Evolutionary conservation across 345 rosid genomes (phyloP), one percentile per base, ranked within the genome.

Genomic region (Eucalyptus sp.): DNA sequence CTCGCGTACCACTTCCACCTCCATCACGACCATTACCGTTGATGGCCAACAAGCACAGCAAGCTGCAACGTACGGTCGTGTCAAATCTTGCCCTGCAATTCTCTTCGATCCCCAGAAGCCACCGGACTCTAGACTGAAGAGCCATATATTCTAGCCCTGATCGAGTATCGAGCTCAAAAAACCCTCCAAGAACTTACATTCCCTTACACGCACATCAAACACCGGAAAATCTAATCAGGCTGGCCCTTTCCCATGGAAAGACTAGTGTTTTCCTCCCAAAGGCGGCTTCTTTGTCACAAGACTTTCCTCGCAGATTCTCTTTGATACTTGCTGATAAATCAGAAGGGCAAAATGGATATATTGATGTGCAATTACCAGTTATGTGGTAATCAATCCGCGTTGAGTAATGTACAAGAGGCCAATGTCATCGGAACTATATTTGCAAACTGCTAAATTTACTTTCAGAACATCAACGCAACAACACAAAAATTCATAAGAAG

Each of bases 41-140:
- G 66, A 27, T 37, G 46, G 83, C 46, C 81, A 37, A 1, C 44
- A 17, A 17, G 25, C 44, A 68, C 80, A 33, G 80, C 27, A 37
- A 18, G 81, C 16, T 31, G 13, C 13, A 4, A 68, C 2, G 0
- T 16, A 31, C 2, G 0, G 3, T 13, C 79, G 3, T 0, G 43
- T 33, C 24, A 16, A 33, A 33, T 33, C 54, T 51, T 52, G 56
- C 24, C 0, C 4, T 18, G 56, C 0, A 52, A 52, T 52, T 18
- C 10, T 18, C 24, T 52, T 52, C 10, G 24, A 9, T 16, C 44
- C 11, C 44, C 24, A 8, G 11, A 17, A 68, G 24, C 44, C 44
- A 33, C 44, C 2, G 0, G 44, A 68, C 1, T 68, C 2, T 4
- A 2, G 1, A 31, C 17, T 18, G 4, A 33, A 1, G 44, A 17